Conservation (phyloP, 371 early-diverging fungal genomes). For the Umbelopsis sp. region DNA sequence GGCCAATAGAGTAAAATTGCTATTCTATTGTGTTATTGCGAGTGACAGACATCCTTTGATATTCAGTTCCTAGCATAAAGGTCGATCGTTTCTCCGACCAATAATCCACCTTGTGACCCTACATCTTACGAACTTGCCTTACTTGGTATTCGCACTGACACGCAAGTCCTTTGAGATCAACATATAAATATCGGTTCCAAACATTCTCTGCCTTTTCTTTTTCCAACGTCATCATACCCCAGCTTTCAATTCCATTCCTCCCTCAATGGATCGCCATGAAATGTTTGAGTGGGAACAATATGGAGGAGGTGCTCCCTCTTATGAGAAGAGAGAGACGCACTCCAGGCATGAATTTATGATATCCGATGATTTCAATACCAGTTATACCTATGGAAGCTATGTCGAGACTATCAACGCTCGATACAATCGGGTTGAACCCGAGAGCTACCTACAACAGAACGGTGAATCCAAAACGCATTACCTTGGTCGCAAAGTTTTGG, state of each 20-base stretch:
- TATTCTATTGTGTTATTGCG: too few species aligned
- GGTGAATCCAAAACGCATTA: slow-evolving; percentile 41
- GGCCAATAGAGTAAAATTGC: too few species aligned
- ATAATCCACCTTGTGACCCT: too few species aligned
- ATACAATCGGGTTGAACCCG: slow-evolving; percentile 34
- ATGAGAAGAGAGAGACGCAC: neutral
- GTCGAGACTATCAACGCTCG: slow-evolving; percentile 22
- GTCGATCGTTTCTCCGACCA: too few species aligned
- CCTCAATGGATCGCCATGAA: neutral
- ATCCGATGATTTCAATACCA: neutral
- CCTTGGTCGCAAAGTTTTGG: slow-evolving; percentile 52
- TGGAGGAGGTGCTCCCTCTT: neutral
- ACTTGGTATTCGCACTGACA: too few species aligned
- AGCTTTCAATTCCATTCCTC: neutral
- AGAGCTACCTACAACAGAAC: slow-evolving; percentile 44
- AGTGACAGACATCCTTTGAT: too few species aligned
- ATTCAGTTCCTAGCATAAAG: too few species aligned
- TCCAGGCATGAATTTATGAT: slow-evolving; percentile 12
- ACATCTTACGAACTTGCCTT: too few species aligned
- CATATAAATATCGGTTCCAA: neutral
- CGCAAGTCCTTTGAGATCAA: too few species aligned
- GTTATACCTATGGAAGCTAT: slow-evolving; percentile 11
- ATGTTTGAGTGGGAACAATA: neutral
- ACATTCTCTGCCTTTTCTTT: neutral
- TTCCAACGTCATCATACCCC: neutral